Conservation (phyloP, 192 early-diverging fungal species). For the Backusella tuberculispora region DNA sequence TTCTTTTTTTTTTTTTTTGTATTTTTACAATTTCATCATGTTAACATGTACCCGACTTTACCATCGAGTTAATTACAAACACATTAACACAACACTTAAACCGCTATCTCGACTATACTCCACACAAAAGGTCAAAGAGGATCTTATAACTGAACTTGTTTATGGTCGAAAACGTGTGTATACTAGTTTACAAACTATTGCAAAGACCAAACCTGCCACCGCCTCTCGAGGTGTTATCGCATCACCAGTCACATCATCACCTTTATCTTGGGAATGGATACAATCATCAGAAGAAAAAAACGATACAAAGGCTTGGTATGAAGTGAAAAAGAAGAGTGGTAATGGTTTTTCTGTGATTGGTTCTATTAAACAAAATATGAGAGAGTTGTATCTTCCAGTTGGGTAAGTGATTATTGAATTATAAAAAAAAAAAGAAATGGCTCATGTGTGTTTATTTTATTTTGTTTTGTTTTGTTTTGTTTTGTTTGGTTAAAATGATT, state of each 20-base stretch:
- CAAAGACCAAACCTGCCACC: conserved; percentile 36
- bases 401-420: conserved; percentile 29
- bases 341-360: conserved; percentile 20
- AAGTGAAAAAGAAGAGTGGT: conserved; percentile 4
- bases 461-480: background rate
- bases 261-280: conserved; percentile 46
- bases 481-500: no score
- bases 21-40: background rate
- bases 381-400: conserved; percentile 63
- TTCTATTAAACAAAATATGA: conserved; percentile 43
- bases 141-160: conserved; percentile 43
- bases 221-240: conserved; percentile 38
- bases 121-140: background rate
- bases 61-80: background rate
- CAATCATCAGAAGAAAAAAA: conserved; percentile 21
- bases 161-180: conserved; percentile 50
- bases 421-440: background rate
- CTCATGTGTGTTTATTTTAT: background rate
- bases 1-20: conserved; percentile 6
- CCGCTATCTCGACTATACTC: background rate
- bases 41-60: background rate
- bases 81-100: background rate
- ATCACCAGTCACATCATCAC: conserved; percentile 37
- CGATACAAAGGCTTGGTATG: conserved; percentile 8
- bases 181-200: conserved; percentile 44